phyloP scores from a whole-genome alignment of 2,329 filamentous ascomycete genomes.

The Trichoderma sp. region DNA sequence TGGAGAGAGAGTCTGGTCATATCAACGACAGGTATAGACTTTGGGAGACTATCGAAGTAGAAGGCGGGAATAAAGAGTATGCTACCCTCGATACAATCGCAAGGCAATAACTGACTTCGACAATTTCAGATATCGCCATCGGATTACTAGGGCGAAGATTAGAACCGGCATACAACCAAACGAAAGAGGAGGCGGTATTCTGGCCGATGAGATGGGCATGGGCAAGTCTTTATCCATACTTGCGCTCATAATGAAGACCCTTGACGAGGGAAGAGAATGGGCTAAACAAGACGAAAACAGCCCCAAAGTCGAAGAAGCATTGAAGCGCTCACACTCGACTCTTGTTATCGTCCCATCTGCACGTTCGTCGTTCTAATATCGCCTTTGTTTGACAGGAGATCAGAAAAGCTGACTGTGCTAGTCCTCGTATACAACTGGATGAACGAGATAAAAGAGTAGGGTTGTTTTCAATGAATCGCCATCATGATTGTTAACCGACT shows the following conservation, averaged over 20 bases:
- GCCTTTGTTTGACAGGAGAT: background rate
- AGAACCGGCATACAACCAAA: slow-evolving; percentile 29
- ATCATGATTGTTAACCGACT: background rate
- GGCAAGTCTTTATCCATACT: slow-evolving; percentile 55
- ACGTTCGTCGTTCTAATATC: slow-evolving; percentile 29
- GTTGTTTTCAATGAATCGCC: background rate
- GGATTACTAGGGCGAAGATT: slow-evolving; percentile 35
- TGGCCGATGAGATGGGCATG: slow-evolving; percentile 61
- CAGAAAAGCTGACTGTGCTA: slow-evolving; percentile 23
- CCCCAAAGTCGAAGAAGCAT: slow-evolving; percentile 19
- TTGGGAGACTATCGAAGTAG: slow-evolving; percentile 29
- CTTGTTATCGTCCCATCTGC: slow-evolving; percentile 45
- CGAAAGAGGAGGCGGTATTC: slow-evolving; percentile 44
- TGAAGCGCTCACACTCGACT: slow-evolving; percentile 35
- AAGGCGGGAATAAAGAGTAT: slow-evolving; percentile 28
- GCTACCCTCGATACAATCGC: background rate
- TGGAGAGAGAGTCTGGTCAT: slow-evolving; percentile 36
- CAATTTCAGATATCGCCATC: slow-evolving; percentile 34
- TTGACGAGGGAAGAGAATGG: slow-evolving; percentile 37
- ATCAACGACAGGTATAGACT: slow-evolving; percentile 32
- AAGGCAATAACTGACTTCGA: background rate
- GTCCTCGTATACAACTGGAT: slow-evolving; percentile 42
- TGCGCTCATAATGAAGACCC: slow-evolving; percentile 44
- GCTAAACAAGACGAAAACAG: slow-evolving; percentile 25
- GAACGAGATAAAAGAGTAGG: slow-evolving; percentile 38